Percentiles rank a stretch among this genome's conserved stretches.
Evolutionary conservation across 768 basidiomycete species (phyloP).

Genomic region (Lentinula guzmanii): DNA sequence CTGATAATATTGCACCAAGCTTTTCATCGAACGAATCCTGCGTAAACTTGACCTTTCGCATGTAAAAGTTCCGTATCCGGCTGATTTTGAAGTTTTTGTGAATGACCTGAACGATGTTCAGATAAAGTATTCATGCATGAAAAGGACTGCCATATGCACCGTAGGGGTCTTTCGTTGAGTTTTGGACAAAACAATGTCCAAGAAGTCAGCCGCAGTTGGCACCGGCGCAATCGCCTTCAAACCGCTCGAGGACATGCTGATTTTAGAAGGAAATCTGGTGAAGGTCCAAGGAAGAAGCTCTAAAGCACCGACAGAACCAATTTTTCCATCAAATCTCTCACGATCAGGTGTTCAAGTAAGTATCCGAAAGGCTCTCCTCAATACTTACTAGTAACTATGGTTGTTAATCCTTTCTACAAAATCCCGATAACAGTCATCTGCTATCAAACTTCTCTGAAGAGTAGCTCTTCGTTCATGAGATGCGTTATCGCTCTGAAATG

Average conservation of each 20-base stretch:
- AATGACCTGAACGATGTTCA: conserved; percentile 59
- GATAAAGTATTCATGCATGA: neutral
- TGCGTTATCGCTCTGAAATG: too few species aligned
- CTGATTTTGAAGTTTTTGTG: conserved; percentile 99
- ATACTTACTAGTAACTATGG: too few species aligned
- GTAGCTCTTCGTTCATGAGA: too few species aligned
- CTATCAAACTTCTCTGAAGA: too few species aligned
- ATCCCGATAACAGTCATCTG: too few species aligned
- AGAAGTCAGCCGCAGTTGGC: conserved; percentile 89
- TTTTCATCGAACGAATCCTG: conserved; percentile 97
- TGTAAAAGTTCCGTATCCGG: conserved; percentile 95
- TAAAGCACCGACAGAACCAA: neutral
- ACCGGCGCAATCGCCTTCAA: conserved; percentile 98
- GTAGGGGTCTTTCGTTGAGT: conserved; percentile 98
- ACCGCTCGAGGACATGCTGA: conserved; percentile 71
- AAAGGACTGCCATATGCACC: conserved; percentile 31
- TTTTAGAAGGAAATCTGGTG: neutral
- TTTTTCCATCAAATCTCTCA: neutral
- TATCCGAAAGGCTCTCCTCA: too few species aligned
- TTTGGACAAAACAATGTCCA: conserved; percentile 90
- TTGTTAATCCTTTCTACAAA: too few species aligned
- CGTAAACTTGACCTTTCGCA: conserved; percentile 99
- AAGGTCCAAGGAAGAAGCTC: neutral
- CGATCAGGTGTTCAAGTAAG: neutral
- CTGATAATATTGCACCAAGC: conserved; percentile 84